Evolutionary conservation across 2,329 filamentous ascomycete species (phyloP).

Genomic region (Chaetothyriales sp.): DNA sequence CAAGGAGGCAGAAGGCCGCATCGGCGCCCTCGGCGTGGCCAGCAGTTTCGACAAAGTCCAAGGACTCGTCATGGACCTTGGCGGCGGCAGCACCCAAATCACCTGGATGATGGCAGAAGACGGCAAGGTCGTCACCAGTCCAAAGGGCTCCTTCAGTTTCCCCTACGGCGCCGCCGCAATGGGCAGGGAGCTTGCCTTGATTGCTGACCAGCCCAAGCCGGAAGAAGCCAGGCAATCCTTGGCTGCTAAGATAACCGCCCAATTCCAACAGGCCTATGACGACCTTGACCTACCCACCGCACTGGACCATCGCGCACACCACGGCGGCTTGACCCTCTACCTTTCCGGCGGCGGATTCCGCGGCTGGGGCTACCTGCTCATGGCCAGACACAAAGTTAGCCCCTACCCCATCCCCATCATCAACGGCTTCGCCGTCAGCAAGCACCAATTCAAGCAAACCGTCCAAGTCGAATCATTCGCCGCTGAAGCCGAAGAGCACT

Average conservation of each 20-base stretch:
- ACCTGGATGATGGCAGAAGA: constrained; percentile 48
- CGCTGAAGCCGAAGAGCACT: constrained; percentile 30
- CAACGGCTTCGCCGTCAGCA: constrained; percentile 64
- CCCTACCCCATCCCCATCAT: constrained; percentile 77
- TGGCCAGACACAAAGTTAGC: constrained; percentile 57
- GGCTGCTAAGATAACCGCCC: constrained; percentile 33
- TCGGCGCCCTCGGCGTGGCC: constrained; percentile 72
- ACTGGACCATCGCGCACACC: constrained; percentile 28
- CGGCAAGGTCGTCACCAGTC: constrained; percentile 38
- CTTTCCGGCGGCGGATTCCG: constrained; percentile 83
- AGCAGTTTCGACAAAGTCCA: constrained; percentile 58
- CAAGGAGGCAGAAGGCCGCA: constrained; percentile 67
- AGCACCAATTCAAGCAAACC: constrained; percentile 57
- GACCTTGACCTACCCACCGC: constrained; percentile 45
- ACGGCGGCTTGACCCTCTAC: constrained; percentile 55
- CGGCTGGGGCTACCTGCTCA: constrained; percentile 79
- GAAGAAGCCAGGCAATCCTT: constrained; percentile 29
- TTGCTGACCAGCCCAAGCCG: constrained; percentile 24
- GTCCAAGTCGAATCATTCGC: constrained; percentile 73
- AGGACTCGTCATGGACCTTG: constrained; percentile 75
- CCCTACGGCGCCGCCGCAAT: constrained; percentile 59
- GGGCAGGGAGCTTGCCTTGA: constrained; percentile 39
- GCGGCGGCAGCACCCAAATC: constrained; percentile 45
- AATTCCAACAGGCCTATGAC: constrained; percentile 48
- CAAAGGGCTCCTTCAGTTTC: constrained; percentile 48